Conservation (phyloP, 352 stramenopile genomes). For the Pythium sukuiense region DNA sequence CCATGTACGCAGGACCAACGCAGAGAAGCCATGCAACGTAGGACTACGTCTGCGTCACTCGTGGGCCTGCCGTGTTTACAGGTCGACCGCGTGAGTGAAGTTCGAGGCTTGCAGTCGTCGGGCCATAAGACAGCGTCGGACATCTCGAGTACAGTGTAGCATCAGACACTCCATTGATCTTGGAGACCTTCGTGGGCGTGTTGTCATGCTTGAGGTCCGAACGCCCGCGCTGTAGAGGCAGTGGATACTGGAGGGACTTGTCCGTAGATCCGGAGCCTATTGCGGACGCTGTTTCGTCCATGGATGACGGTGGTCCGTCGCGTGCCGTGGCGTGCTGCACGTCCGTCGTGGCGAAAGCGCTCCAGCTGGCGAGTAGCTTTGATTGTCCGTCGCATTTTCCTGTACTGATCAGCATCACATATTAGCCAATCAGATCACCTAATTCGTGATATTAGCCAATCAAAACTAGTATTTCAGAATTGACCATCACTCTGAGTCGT, state of each 20-base stretch:
- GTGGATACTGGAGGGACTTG: too few species aligned
- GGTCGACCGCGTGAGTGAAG: not conserved
- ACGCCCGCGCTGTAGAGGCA: too few species aligned
- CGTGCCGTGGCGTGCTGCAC: not conserved
- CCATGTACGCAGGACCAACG: not conserved
- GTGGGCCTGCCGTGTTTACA: not conserved
- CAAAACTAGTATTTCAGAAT: not conserved
- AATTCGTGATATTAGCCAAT: not conserved
- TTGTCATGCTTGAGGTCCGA: too few species aligned
- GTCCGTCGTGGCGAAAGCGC: not conserved
- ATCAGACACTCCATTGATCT: too few species aligned
- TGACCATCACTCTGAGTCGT: not conserved
- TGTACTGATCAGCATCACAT: not conserved
- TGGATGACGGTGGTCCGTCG: not conserved
- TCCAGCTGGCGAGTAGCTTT: constrained; percentile 3
- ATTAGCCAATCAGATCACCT: not conserved
- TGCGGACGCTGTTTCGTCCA: not conserved
- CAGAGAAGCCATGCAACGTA: not conserved
- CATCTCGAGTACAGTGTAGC: not conserved
- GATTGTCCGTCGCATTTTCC: not conserved
- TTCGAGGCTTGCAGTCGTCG: not conserved
- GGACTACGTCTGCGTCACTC: not conserved
- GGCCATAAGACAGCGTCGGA: not conserved
- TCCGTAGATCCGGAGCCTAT: too few species aligned
- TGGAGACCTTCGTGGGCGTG: too few species aligned